A percentile compares a stretch with the other conserved stretches of the same genome.
phyloP scores from a whole-genome alignment of 2,329 filamentous ascomycete species.

The Pochonia chlamydosporia region DNA sequence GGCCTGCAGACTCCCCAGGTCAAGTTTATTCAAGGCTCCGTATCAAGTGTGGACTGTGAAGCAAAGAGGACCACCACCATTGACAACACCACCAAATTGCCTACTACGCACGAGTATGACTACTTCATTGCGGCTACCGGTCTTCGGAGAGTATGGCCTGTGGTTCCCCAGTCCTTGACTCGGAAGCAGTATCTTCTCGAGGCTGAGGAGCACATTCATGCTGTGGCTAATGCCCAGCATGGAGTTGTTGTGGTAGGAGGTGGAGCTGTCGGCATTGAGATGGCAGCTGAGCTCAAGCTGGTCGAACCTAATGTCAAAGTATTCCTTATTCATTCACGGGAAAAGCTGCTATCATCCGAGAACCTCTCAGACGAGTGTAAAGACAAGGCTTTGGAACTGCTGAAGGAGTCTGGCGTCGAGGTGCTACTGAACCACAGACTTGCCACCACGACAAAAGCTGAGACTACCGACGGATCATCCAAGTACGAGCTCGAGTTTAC shows the following conservation, averaged over 20 bases:
- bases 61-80: conserved; percentile 54
- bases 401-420: conserved; percentile 59
- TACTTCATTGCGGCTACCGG: conserved; percentile 71
- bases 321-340: conserved; percentile 69
- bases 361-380: conserved; percentile 65
- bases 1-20: conserved; percentile 59
- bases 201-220: conserved; percentile 51
- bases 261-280: conserved; percentile 73
- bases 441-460: conserved; percentile 38
- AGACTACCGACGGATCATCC: conserved; percentile 33
- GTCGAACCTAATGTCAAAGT: conserved; percentile 59
- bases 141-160: conserved; percentile 63
- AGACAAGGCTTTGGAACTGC: conserved; percentile 50
- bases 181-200: conserved; percentile 60
- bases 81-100: conserved; percentile 37
- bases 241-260: conserved; percentile 71
- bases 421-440: conserved; percentile 58
- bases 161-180: conserved; percentile 61
- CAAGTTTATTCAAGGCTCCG: conserved; percentile 59
- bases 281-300: conserved; percentile 71
- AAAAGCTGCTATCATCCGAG: conserved; percentile 66
- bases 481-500: conserved; percentile 49
- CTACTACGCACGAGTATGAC: conserved; percentile 54
- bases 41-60: conserved; percentile 53
- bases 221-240: conserved; percentile 43